These are phyloP conservation scores for Lentinus polychrous DNA, from an alignment of 1,284 basidiomycete species.

Conservation along the genomic window DNA sequence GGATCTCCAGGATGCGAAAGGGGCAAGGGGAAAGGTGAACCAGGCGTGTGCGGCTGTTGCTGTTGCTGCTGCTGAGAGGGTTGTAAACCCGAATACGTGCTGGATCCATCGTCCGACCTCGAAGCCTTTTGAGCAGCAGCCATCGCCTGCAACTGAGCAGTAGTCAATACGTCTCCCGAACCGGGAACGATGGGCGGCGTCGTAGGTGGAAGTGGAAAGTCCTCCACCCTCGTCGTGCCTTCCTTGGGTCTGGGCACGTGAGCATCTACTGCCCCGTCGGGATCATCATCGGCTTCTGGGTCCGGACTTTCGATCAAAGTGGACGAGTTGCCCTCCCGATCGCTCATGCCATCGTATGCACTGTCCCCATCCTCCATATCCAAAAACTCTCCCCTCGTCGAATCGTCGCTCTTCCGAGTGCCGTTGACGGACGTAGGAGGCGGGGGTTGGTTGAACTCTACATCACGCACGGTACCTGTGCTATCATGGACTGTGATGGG, in stretches of 20 bases:
- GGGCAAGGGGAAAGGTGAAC: conserved; percentile 1
- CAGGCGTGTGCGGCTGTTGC: background rate
- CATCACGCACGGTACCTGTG: conserved; percentile 1
- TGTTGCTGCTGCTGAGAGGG: background rate
- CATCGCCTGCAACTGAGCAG: conserved; percentile 9
- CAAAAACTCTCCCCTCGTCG: conserved; percentile 43
- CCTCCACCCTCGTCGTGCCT: conserved; percentile 22
- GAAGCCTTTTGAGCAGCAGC: background rate
- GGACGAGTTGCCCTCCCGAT: conserved; percentile 6
- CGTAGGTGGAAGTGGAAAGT: conserved; percentile 30
- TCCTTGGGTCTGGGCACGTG: conserved; percentile 6
- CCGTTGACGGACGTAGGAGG: conserved; percentile 8
- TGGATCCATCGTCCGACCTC: background rate
- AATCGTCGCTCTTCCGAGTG: conserved; percentile 12
- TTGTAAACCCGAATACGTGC: background rate
- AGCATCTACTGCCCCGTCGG: conserved; percentile 8
- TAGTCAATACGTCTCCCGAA: conserved; percentile 3
- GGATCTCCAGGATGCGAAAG: background rate
- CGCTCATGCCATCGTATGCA: conserved; percentile 20
- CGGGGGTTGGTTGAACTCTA: conserved; percentile 2
- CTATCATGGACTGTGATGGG: conserved; percentile 3
- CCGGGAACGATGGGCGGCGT: conserved; percentile 10
- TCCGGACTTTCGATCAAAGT: conserved; percentile 18
- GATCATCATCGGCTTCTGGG: conserved; percentile 12
- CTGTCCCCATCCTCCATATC: conserved; percentile 49